Conservation (phyloP, 768 basidiomycete genomes). For the Neoboletus subvelutipes region DNA sequence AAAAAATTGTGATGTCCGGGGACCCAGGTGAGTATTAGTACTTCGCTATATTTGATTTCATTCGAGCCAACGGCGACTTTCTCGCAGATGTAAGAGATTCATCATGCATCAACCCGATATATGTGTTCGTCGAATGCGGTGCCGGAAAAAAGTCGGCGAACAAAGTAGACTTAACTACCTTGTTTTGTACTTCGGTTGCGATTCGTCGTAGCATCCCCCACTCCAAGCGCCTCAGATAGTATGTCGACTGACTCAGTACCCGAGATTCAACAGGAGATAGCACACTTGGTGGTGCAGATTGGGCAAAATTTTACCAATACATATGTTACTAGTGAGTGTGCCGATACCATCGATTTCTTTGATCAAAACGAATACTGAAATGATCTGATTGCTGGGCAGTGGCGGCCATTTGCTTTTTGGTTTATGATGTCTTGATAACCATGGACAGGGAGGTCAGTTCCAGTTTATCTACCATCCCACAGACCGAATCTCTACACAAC, state of each 20-base stretch:
- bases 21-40: background rate
- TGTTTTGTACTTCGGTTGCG: background rate
- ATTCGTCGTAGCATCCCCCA: background rate
- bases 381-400: background rate
- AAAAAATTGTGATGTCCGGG: too few relatives aligned
- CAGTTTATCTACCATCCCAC: too few relatives aligned
- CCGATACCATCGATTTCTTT: background rate
- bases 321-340: background rate
- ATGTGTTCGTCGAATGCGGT: background rate
- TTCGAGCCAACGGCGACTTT: background rate
- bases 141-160: background rate
- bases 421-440: constrained; percentile 5
- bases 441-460: too few relatives aligned
- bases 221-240: background rate
- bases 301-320: background rate
- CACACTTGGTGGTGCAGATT: background rate
- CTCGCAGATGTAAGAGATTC: background rate
- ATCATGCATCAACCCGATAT: background rate
- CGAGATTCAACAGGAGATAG: background rate
- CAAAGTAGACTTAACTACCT: background rate
- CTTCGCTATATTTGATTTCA: background rate
- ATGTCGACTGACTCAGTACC: background rate
- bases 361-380: background rate
- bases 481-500: too few relatives aligned
- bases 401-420: background rate